Evolutionary conservation across 2,329 filamentous ascomycete species (phyloP), one percentile per base, ranked within the genome.

Genomic region (Aspergillus sp.): DNA sequence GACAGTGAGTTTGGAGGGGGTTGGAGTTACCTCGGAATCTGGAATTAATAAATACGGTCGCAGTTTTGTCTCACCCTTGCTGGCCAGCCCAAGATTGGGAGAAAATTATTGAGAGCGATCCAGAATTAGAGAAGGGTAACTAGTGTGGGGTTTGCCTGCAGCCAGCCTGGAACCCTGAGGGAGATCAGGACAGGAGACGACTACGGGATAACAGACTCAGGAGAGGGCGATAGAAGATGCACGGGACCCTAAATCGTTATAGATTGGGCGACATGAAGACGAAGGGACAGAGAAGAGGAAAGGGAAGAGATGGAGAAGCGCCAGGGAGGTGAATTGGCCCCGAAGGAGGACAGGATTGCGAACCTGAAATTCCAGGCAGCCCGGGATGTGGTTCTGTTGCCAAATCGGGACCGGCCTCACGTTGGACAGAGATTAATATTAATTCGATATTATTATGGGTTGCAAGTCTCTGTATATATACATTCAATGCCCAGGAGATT

Each of bases 121-220:
- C 39, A 59, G 46, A 50, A 43, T 21, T 52, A 55, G 54, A 57
- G 45, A 55, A 57, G 56, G 56, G 61, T 60, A 59, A 51, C 8
- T 31, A 57, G 52, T 66, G 64, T 67, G 62, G 65, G 55, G 57
- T 63, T 65, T 61, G 61, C 63, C 70, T 72, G 70, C 69, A 65
- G 62, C 69, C 70, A 65, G 70, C 66, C 56, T 54, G 60, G 56
- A 49, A 54, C 50, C 49, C 49, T 49, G 55, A 52, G 48, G 24
- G 45, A 55, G 45, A 48, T 49, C 31, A 40, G 44, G 23, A 55
- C 9, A 24, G 61, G 46, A 40, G 24, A 44, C 21, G 9, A 41
- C 44, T 46, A 37, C 41, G 11, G 33, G 23, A 14, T 44, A 44
- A 27, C 9, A 19, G 21, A 35, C 33, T 15, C 11, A 24, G 21